These are phyloP conservation scores for Nannizziopsis arthrosporioides DNA, from an alignment of 2,329 filamentous ascomycete genomes.

Conservation along the genomic window DNA sequence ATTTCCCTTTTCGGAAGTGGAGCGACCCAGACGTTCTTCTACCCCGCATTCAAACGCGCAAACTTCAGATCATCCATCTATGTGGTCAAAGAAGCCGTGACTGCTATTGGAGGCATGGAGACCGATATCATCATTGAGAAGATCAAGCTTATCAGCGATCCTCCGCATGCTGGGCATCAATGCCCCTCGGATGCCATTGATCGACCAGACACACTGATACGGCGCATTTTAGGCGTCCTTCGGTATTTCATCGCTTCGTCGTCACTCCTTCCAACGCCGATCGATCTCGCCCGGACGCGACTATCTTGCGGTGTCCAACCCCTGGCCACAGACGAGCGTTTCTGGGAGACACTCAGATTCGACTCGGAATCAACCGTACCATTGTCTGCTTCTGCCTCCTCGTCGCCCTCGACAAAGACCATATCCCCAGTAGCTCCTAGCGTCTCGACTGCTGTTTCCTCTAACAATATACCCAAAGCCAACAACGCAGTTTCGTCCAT, in stretches of 20 bases:
- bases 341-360: background rate
- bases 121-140: too few species aligned
- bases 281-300: background rate
- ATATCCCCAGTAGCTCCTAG: constrained; percentile 49
- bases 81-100: too few species aligned
- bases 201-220: constrained; percentile 7
- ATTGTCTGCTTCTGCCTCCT: constrained; percentile 18
- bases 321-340: constrained; percentile 1
- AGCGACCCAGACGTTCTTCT: background rate
- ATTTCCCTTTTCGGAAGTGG: constrained; percentile 5
- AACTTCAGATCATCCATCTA: too few species aligned
- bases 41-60: too few species aligned
- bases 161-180: background rate
- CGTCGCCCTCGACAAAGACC: constrained; percentile 43
- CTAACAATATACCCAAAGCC: constrained; percentile 48
- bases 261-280: constrained; percentile 2
- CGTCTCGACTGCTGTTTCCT: constrained; percentile 43
- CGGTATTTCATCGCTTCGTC: constrained; percentile 1
- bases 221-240: constrained; percentile 4
- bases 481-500: constrained; percentile 54
- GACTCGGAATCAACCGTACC: constrained; percentile 13
- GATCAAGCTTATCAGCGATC: background rate
- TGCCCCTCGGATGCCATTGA: background rate
- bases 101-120: too few species aligned
- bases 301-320: background rate